A percentile compares a stretch with the other conserved stretches of the same genome.
Conservation (phyloP, 345 rosid species). For the Aurinia saxatilis region DNA sequence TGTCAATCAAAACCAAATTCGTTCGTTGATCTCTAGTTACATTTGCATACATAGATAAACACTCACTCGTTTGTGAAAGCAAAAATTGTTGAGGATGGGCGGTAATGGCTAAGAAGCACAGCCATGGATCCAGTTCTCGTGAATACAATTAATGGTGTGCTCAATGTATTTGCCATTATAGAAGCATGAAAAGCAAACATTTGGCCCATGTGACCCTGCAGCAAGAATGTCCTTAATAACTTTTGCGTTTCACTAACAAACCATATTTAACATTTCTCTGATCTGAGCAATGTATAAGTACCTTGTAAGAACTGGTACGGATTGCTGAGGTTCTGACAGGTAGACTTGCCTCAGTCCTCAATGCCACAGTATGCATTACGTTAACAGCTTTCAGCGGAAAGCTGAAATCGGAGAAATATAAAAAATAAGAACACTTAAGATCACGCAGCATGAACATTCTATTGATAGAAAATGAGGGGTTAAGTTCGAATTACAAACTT, state of each 20-base stretch:
- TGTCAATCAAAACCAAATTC: not conserved
- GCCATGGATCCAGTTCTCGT: slow-evolving; percentile 98
- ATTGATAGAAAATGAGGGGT: not conserved
- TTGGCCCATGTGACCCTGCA: slow-evolving; percentile 90
- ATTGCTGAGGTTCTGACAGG: slow-evolving; percentile 52
- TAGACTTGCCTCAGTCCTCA: slow-evolving; percentile 81
- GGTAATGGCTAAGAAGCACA: slow-evolving; percentile 72
- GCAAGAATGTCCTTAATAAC: slow-evolving; percentile 15
- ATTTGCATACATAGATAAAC: not conserved
- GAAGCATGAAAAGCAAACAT: slow-evolving; percentile 97
- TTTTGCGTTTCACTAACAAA: not conserved
- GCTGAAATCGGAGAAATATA: slow-evolving; percentile 28
- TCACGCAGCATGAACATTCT: not conserved
- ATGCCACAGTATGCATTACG: slow-evolving; percentile 92
- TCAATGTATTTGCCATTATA: slow-evolving; percentile 86
- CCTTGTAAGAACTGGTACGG: slow-evolving; percentile 48
- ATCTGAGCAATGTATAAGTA: slow-evolving; percentile 18
- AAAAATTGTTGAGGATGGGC: slow-evolving; percentile 75
- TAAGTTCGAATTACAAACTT: slow-evolving; percentile 41
- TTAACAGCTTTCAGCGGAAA: slow-evolving; percentile 88
- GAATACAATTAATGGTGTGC: slow-evolving; percentile 74
- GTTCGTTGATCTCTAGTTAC: not conserved
- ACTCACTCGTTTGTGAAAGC: slow-evolving; percentile 96
- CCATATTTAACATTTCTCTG: not conserved
- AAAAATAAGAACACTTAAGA: not conserved